These are phyloP conservation scores for Tylopilus intermedius DNA, from an alignment of 768 basidiomycete species.

Conservation along the genomic window DNA sequence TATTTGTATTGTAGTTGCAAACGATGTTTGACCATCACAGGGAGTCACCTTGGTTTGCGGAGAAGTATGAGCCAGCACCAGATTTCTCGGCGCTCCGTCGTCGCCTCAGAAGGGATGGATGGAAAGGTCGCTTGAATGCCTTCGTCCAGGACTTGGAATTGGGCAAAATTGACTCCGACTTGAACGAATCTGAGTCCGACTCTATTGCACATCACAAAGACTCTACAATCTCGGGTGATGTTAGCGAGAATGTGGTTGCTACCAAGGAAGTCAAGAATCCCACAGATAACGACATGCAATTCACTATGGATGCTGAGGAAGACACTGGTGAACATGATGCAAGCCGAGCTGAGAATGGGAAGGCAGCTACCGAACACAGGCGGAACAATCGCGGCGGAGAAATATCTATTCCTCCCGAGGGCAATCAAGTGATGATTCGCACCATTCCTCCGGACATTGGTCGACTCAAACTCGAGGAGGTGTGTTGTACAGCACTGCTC, in stretches of 20 bases:
- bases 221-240: constrained; percentile 33
- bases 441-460: constrained; percentile 93
- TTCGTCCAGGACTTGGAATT: constrained; percentile 79
- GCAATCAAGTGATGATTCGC: constrained; percentile 90
- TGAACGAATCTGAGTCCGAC: constrained; percentile 56
- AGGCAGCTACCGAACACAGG: constrained; percentile 39
- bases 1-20: constrained; percentile 70
- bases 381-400: constrained; percentile 65
- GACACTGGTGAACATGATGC: constrained; percentile 59
- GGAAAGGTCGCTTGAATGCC: constrained; percentile 65
- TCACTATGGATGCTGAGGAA: constrained; percentile 67
- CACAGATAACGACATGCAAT: constrained; percentile 72
- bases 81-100: constrained; percentile 68
- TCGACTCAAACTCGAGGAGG: constrained; percentile 85
- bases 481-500: constrained; percentile 32
- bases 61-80: constrained; percentile 83
- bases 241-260: constrained; percentile 30
- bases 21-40: constrained; percentile 94
- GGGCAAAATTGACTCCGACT: constrained; percentile 81
- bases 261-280: constrained; percentile 51
- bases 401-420: constrained; percentile 63
- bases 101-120: constrained; percentile 79
- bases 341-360: constrained; percentile 58
- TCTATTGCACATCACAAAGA: constrained; percentile 52
- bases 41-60: constrained; percentile 94